Evolutionary conservation across 192 early-diverging fungal genomes (phyloP).

Genomic region (Pilaira anomala): DNA sequence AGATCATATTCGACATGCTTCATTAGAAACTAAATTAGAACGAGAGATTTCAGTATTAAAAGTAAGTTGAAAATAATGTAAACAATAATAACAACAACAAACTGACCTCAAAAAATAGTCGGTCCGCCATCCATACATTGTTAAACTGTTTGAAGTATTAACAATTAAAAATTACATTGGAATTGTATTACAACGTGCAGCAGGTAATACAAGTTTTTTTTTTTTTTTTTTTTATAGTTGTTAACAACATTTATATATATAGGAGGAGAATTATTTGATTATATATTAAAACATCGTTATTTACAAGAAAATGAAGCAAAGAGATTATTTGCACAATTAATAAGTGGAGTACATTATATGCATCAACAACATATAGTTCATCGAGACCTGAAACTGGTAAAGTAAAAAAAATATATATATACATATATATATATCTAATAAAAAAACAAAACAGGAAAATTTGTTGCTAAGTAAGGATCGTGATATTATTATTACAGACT

Average conservation of each 20-base stretch:
- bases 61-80: slow-evolving; percentile 46
- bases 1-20: slow-evolving; percentile 74
- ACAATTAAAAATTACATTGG: slow-evolving; percentile 67
- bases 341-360: slow-evolving; percentile 88
- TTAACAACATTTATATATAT: no score
- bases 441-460: slow-evolving; percentile 68
- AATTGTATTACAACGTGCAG: slow-evolving; percentile 93
- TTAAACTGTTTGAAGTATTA: slow-evolving; percentile 81
- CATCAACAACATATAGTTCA: slow-evolving; percentile 92
- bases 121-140: slow-evolving; percentile 85
- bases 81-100: not conserved
- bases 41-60: slow-evolving; percentile 90
- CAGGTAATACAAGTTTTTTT: slow-evolving; percentile 43
- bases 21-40: slow-evolving; percentile 81
- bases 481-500: slow-evolving; percentile 96
- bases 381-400: slow-evolving; percentile 86
- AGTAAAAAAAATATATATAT: slow-evolving; percentile 3
- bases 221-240: slow-evolving; percentile 7
- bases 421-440: not conserved
- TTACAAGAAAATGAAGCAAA: slow-evolving; percentile 86
- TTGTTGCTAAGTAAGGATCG: slow-evolving; percentile 84
- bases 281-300: slow-evolving; percentile 87
- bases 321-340: slow-evolving; percentile 87
- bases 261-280: slow-evolving; percentile 90
- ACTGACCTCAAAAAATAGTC: slow-evolving; percentile 42